These are phyloP conservation scores for Irpex lacteus DNA, from an alignment of 1,284 basidiomycete genomes.

Conservation along the genomic window DNA sequence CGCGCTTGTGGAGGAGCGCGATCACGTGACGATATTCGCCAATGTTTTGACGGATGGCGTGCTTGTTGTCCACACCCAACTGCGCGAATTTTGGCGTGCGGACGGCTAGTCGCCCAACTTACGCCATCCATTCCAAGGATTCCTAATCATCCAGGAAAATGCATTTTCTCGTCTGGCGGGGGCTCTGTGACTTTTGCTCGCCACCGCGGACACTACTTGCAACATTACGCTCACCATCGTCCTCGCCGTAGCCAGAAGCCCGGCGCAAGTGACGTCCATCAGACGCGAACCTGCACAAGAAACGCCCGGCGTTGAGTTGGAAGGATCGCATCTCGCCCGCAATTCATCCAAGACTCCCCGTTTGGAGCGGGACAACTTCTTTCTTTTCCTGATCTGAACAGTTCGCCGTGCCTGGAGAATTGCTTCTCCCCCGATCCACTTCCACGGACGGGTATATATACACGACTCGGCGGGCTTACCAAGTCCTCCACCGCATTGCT, in stretches of 20 bases:
- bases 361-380: background rate
- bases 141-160: background rate
- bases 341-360: background rate
- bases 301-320: background rate
- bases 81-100: background rate
- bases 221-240: background rate
- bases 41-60: conserved; percentile 16
- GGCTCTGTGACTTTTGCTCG: background rate
- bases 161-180: background rate
- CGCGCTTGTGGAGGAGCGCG: conserved; percentile 4
- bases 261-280: background rate
- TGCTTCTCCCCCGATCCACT: conserved; percentile 6
- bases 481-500: conserved; percentile 1
- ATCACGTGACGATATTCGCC: conserved; percentile 17
- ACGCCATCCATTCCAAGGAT: conserved; percentile 9
- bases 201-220: background rate
- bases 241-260: background rate
- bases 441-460: conserved; percentile 7
- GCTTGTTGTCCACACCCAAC: conserved; percentile 7
- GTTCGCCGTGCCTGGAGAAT: conserved; percentile 34
- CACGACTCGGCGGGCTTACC: background rate
- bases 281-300: background rate
- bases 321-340: background rate
- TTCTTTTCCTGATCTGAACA: background rate
- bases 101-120: conserved; percentile 11